Evolutionary conservation across 768 basidiomycete species (phyloP), one percentile per base, ranked within the genome.

Genomic region (Paxillus rubicundulus): DNA sequence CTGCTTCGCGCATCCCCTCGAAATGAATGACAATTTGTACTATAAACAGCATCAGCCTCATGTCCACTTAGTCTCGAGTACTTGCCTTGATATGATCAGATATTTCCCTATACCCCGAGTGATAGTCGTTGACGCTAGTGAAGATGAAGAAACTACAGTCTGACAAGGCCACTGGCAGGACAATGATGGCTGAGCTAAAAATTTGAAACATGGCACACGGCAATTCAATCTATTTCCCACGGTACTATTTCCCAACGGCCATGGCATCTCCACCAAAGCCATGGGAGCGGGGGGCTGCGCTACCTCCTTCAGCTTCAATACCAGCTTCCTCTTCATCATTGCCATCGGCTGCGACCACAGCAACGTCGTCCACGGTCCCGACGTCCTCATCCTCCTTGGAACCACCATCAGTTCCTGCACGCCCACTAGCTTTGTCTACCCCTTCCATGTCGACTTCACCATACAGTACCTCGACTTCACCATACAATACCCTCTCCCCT

Each of bases 191-290:
- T n/a, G n/a, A n/a, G n/a, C n/a, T n/a, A n/a, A n/a, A n/a, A n/a
- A n/a, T n/a, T n/a, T n/a, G n/a, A n/a, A n/a, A n/a, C n/a, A n/a
- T n/a, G n/a, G n/a, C n/a, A n/a, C n/a, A n/a, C n/a, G n/a, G n/a
- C n/a, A n/a, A n/a, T n/a, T n/a, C n/a, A 37, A 33, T 24, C 34
- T 42, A 27, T 37, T 63, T 66, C 57, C 33, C 64, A 64, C 64
- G 55, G 20, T 36, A 21, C 40, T 33, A 33, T 4, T n/a, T 45
- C 33, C 16, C 18, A 18, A 61, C 70, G 8, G 59, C 67, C 38
- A 91, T 92, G 89, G 82, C 79, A 34, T 89, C 90, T 18, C 91
- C 91, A 44, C 91, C 90, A 66, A 93, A 92, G 68, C 92, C 91
- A 59, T 94, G 91, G 92, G 92, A 94, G 69, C 80, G 84, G 39